Evolutionary conservation across 768 basidiomycete species (phyloP).

Genomic region (Mycena kentingensis): DNA sequence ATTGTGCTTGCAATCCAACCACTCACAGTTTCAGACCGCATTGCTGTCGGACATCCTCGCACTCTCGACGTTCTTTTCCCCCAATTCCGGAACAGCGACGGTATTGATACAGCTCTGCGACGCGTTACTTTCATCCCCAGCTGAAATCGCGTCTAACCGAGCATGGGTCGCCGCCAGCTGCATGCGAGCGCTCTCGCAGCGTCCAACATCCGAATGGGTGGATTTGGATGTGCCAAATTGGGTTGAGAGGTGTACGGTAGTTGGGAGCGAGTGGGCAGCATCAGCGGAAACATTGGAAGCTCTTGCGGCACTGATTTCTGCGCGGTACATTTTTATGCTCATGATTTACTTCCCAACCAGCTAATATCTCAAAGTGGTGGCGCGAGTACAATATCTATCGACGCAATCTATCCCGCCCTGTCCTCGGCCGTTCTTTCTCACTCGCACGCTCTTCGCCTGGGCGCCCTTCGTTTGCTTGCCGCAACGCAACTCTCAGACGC

Average conservation of each 20-base stretch:
- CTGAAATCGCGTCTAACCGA: constrained; percentile 36
- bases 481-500: constrained; percentile 49
- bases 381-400: constrained; percentile 38
- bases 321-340: constrained; percentile 42
- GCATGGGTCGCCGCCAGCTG: constrained; percentile 65
- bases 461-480: constrained; percentile 63
- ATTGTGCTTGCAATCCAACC: constrained; percentile 1
- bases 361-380: constrained; percentile 21
- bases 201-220: constrained; percentile 49
- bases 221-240: constrained; percentile 52
- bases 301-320: constrained; percentile 48
- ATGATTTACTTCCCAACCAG: neutral
- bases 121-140: constrained; percentile 38
- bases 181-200: constrained; percentile 51
- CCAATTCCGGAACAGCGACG: constrained; percentile 36
- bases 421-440: constrained; percentile 68
- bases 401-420: constrained; percentile 55
- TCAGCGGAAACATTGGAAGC: constrained; percentile 58
- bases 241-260: constrained; percentile 39
- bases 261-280: constrained; percentile 55
- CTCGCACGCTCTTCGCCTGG: constrained; percentile 63
- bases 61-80: constrained; percentile 54
- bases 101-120: constrained; percentile 50
- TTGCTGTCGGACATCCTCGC: constrained; percentile 58
- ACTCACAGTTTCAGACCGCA: constrained; percentile 37